These are phyloP conservation scores for Handroanthus guayacan DNA, from an alignment of 257 asterid genomes.

Conservation along the genomic window DNA sequence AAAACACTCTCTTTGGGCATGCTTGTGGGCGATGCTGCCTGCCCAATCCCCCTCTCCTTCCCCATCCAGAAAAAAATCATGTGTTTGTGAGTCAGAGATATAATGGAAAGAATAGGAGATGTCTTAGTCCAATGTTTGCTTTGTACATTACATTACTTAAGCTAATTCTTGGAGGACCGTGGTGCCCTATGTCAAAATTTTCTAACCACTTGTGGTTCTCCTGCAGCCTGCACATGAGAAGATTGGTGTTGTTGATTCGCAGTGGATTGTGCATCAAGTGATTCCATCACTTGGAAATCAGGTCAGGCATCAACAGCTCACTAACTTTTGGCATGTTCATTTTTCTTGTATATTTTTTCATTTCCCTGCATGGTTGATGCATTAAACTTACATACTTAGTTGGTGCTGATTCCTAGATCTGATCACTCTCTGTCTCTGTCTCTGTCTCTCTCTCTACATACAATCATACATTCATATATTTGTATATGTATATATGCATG, in stretches of 20 bases:
- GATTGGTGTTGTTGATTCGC: constrained; percentile 98
- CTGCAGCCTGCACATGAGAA: constrained; percentile 98
- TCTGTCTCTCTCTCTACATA: too few species aligned
- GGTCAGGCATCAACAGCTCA: constrained; percentile 57
- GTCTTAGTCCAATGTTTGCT: background rate
- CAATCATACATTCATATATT: background rate
- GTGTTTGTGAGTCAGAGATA: background rate
- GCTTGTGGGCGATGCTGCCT: too few species aligned
- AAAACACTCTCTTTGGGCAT: too few species aligned
- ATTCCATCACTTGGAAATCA: constrained; percentile 99
- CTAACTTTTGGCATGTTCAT: constrained; percentile 20
- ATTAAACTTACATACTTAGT: background rate
- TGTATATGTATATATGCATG: background rate
- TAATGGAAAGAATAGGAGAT: background rate
- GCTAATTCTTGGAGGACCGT: constrained; percentile 29
- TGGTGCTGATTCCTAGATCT: background rate
- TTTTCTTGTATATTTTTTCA: background rate
- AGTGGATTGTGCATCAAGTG: constrained; percentile 99
- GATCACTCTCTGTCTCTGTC: background rate
- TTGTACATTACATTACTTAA: constrained; percentile 12
- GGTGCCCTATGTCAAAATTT: constrained; percentile 23
- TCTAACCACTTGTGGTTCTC: constrained; percentile 34
- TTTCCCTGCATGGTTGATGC: constrained; percentile 11
- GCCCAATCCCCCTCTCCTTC: too few species aligned
- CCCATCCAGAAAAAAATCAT: constrained; percentile 6